These are phyloP conservation scores for Thielaviopsis punctulata DNA, from an alignment of 2,329 filamentous ascomycete genomes.

Conservation along the genomic window DNA sequence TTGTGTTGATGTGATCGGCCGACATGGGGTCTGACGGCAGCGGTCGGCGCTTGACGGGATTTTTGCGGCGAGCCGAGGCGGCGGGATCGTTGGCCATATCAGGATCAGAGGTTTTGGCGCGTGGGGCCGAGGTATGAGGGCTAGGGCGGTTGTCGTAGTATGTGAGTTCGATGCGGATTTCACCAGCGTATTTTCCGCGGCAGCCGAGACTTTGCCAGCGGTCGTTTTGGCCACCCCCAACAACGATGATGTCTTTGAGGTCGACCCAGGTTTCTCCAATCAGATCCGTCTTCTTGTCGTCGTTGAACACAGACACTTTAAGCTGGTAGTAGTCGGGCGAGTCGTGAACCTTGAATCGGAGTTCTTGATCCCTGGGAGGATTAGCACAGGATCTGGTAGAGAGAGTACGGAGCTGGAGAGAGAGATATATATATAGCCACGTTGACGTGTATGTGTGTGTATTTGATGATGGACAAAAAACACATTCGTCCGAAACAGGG, in stretches of 20 bases:
- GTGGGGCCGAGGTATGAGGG: slow-evolving; percentile 24
- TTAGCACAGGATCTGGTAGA: too few species aligned
- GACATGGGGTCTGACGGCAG: slow-evolving; percentile 63
- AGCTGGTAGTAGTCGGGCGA: slow-evolving; percentile 91
- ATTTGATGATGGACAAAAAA: too few species aligned
- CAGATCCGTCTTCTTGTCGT: slow-evolving; percentile 92
- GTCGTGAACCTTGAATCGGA: slow-evolving; percentile 90
- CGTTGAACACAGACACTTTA: slow-evolving; percentile 92
- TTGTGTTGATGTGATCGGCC: slow-evolving; percentile 21
- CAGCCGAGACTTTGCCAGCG: slow-evolving; percentile 78
- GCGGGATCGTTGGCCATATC: slow-evolving; percentile 17
- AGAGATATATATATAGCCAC: neutral
- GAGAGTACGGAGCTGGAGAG: too few species aligned
- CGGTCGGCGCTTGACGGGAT: slow-evolving; percentile 64
- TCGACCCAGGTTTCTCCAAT: slow-evolving; percentile 91
- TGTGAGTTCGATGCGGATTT: slow-evolving; percentile 86
- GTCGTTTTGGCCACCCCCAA: slow-evolving; percentile 84
- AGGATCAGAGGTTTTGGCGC: slow-evolving; percentile 21
- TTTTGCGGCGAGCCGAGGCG: slow-evolving; percentile 28
- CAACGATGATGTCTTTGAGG: slow-evolving; percentile 61
- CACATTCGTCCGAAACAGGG: neutral
- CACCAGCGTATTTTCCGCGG: slow-evolving; percentile 88
- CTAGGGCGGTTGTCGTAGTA: slow-evolving; percentile 76
- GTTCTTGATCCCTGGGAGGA: slow-evolving; percentile 98
- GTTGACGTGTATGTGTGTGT: too few species aligned